phyloP scores from a whole-genome alignment of 192 early-diverging fungal species.

The Powellomyces hirtus region DNA sequence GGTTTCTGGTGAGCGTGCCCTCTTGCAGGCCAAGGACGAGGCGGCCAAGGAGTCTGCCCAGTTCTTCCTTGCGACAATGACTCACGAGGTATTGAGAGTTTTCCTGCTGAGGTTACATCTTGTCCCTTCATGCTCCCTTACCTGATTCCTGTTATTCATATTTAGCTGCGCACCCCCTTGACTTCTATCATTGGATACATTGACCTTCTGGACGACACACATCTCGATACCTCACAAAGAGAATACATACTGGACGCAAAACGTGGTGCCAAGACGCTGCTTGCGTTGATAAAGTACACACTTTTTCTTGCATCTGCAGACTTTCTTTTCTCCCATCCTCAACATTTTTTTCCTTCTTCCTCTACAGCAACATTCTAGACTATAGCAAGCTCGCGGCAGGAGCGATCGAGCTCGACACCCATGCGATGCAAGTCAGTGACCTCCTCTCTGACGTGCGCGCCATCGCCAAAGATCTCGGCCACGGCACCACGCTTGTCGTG shows the following conservation, averaged over 20 bases:
- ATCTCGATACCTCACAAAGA: constrained; percentile 14
- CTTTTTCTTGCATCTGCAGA: too few species aligned
- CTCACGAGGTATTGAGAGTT: not conserved
- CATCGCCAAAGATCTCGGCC: constrained; percentile 1
- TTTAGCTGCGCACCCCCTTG: constrained; percentile 34
- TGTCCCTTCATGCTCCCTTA: not conserved
- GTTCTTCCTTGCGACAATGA: constrained; percentile 26
- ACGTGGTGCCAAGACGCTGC: constrained; percentile 9
- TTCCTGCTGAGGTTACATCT: not conserved
- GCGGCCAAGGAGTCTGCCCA: constrained; percentile 13
- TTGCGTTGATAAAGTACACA: constrained; percentile 29
- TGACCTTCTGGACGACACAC: constrained; percentile 24
- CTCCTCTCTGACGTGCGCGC: constrained; percentile 12
- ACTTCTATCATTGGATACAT: constrained; percentile 26
- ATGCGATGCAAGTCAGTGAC: not conserved
- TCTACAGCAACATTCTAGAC: constrained; percentile 19
- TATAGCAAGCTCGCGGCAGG: constrained; percentile 27
- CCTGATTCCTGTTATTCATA: not conserved
- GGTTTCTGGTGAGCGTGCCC: not conserved
- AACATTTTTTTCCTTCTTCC: not conserved
- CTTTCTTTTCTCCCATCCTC: not conserved
- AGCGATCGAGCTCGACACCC: constrained; percentile 17
- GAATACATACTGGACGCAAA: constrained; percentile 18
- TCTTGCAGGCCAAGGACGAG: constrained; percentile 18
- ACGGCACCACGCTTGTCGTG: not conserved